Base-by-base conservation (phyloP, 768 basidiomycete genomes). In the Porphyrellus cyaneotinctus region DNA sequence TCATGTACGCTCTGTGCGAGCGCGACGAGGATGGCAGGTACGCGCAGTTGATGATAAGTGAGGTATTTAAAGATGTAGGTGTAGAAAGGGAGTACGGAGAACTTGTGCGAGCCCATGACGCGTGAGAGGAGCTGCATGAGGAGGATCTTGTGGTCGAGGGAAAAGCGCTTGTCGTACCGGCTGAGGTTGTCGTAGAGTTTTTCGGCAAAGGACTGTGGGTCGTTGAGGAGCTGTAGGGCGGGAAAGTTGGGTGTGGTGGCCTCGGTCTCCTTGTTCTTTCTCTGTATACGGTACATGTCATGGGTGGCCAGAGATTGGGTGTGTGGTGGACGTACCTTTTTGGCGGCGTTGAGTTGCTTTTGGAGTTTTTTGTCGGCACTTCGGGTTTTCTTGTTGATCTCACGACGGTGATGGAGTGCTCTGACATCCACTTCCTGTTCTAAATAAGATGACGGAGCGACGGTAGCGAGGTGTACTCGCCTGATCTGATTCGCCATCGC, bases 1-100 rank as follows among this genome's bases (percentile, higher is more conserved):
- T 95, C 91, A 68, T 99, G 97, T 0, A 93, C 89, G 14, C 91
- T 93, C 65, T 97, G 93, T 17, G 94, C 95, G 52, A 99, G 85
- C 2, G 89, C 82, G 53, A 91, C 95, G 53, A 99, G 87, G 70
- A 98, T 95, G 51, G 89, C 78, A 4, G 97, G 94, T 47, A 97
- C 85, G 46, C 87, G 87, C 22, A 97, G 83, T 71, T 98, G 97
- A 65, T 89, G 87, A 65, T 95, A 84, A 14, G 87, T 82, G 60
- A 99, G 83, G 70, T 97, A 99, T 67, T 90, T 94, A 74, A 95
- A 76, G 69, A 97, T 83, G 74, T 97, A 98, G 13, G 91, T 91
- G 75, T 99, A 99, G 72, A 97, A 97, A 2, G 87, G 82, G 38
- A 98, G 85, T 35, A 98, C 85, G 66, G 87, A 93, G 51, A 95